Evolutionary conservation across 2,329 filamentous ascomycete species (phyloP), one percentile per base, ranked within the genome.

Genomic region (Fusarium multiceps): DNA sequence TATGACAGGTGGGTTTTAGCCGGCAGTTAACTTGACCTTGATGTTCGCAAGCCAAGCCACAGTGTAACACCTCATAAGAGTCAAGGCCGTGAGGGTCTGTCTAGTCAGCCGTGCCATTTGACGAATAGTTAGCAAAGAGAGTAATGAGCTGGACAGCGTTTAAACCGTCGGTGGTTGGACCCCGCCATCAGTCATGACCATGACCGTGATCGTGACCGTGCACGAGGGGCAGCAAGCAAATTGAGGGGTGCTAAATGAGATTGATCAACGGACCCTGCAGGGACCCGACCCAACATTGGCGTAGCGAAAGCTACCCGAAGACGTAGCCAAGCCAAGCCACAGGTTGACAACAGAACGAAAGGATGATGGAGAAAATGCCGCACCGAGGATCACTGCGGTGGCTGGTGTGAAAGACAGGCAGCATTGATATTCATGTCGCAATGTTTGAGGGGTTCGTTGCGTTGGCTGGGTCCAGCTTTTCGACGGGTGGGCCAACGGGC

Each of bases 211-310:
- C 23, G 25, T 54, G 47, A 55, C 68, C 68, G 68, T 72, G 64
- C 64, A 69, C 56, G 51, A 71, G 68, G 66, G 53, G 54, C 46
- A 66, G 55, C 18, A 51, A 42, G 49, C 49, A 51, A 51, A 63
- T 41, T 63, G 67, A 69, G 67, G 68, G 68, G 63, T 53, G 63
- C 55, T 63, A 54, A 66, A 66, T 55, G 54, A 71, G 68, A 65
- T 58, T 69, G 68, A 71, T 71, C 68, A 71, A 72, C 56, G 64
- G 68, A 72, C 68, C 68, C 68, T 71, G 68, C 68, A 71, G 64
- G 49, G 56, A 63, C 50, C 55, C 45, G 37, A 60, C 49, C 23
- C n/a, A 14, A 37, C 23, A 48, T 50, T 37, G 43, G 25, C 53
- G 48, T 59, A 59, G 56, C 55, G 46, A 71, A 42, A 57, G 25